A percentile compares a stretch with the other conserved stretches of the same genome.
These are phyloP conservation scores for Plasmopara halstedii DNA, from an alignment of 352 stramenopile genomes.

Conservation along the genomic window DNA sequence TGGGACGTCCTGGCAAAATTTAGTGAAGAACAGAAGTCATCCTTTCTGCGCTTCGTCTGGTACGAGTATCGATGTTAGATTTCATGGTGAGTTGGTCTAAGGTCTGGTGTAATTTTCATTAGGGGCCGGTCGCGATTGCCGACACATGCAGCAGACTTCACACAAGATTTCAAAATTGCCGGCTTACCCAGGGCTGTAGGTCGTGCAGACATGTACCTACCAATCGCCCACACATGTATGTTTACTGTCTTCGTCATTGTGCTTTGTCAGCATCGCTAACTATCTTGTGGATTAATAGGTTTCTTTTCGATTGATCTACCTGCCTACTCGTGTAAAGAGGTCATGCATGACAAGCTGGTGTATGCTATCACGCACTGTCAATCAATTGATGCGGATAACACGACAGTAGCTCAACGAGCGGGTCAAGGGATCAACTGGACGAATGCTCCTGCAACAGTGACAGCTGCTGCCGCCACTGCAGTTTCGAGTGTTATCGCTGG, in stretches of 20 bases:
- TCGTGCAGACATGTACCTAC: constrained; percentile 74
- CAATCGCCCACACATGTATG: constrained; percentile 82
- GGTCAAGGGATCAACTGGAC: constrained; percentile 85
- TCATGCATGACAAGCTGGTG: constrained; percentile 79
- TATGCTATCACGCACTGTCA: constrained; percentile 87
- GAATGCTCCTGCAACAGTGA: constrained; percentile 24
- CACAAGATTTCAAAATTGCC: constrained; percentile 87
- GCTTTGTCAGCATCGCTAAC: constrained; percentile 2
- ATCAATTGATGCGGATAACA: constrained; percentile 85
- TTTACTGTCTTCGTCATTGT: background rate
- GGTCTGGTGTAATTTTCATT: constrained; percentile 1
- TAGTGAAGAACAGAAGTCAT: constrained; percentile 84
- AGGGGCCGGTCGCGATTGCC: constrained; percentile 85
- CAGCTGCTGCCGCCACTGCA: constrained; percentile 36
- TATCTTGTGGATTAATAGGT: constrained; percentile 20
- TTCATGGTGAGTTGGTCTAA: constrained; percentile 6
- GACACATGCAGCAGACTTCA: constrained; percentile 82
- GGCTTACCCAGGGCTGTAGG: constrained; percentile 68
- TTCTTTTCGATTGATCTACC: constrained; percentile 88
- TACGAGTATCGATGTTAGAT: too few species aligned
- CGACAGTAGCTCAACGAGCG: constrained; percentile 78
- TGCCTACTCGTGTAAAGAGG: constrained; percentile 59
- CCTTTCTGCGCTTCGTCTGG: constrained; percentile 86
- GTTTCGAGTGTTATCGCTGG: constrained; percentile 62
- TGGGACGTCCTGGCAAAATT: constrained; percentile 87